Conservation (phyloP, 495 filamentous ascomycete species). For the Lophiotrema nucula region DNA sequence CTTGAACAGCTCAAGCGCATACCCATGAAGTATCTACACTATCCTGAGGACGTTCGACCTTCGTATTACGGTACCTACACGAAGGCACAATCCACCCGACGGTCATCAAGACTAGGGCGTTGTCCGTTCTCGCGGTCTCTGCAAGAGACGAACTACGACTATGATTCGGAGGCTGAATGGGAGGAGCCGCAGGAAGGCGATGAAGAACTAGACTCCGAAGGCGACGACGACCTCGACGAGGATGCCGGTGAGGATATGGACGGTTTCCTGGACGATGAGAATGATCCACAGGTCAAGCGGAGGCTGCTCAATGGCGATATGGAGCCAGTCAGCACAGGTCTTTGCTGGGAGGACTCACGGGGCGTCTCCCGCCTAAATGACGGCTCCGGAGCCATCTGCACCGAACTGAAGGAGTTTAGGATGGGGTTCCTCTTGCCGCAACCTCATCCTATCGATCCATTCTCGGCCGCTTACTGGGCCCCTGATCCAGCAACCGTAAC, state of each 20-base stretch:
- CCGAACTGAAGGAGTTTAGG: slow-evolving; percentile 54
- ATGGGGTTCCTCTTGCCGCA: slow-evolving; percentile 65
- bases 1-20: slow-evolving; percentile 59
- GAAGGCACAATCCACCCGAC: slow-evolving; percentile 47
- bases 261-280: slow-evolving; percentile 73
- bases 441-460: slow-evolving; percentile 72
- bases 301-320: slow-evolving; percentile 64
- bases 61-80: slow-evolving; percentile 87
- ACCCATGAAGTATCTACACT: slow-evolving; percentile 75
- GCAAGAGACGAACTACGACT: slow-evolving; percentile 81
- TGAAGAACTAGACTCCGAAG: slow-evolving; percentile 72
- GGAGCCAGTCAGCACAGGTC: slow-evolving; percentile 70
- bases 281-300: slow-evolving; percentile 38
- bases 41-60: slow-evolving; percentile 83
- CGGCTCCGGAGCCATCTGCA: slow-evolving; percentile 43
- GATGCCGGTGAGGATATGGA: slow-evolving; percentile 68
- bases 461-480: slow-evolving; percentile 78
- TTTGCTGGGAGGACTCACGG: slow-evolving; percentile 72
- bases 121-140: slow-evolving; percentile 65
- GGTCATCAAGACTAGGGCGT: slow-evolving; percentile 60
- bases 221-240: slow-evolving; percentile 71
- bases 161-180: slow-evolving; percentile 97
- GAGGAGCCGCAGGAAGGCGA: slow-evolving; percentile 79
- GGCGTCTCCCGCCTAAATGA: slow-evolving; percentile 43
- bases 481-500: slow-evolving; percentile 19